Conservation (phyloP, 306 rosid species). For the Quercus wislizeni region DNA sequence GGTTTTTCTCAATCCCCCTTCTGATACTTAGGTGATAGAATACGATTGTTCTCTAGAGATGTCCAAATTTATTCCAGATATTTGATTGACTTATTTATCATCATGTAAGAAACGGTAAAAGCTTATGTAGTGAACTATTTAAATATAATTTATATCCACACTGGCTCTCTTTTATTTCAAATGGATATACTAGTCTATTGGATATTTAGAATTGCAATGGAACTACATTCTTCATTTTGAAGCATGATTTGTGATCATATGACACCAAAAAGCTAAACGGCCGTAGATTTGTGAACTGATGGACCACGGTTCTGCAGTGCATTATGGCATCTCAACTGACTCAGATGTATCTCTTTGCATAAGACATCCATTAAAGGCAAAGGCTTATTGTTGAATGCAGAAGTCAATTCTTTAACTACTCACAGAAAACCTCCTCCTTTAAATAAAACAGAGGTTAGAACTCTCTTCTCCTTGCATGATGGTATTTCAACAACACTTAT, state of each 20-base stretch:
- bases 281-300: neutral
- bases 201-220: neutral
- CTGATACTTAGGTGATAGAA: constrained; percentile 37
- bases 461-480: neutral
- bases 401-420: neutral
- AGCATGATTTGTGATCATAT: neutral
- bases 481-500: neutral
- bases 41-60: constrained; percentile 26
- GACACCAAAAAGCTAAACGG: neutral
- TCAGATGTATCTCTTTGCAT: neutral
- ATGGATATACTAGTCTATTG: neutral
- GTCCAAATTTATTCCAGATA: constrained; percentile 34
- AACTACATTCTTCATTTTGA: neutral
- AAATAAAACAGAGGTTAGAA: neutral
- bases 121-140: constrained; percentile 19
- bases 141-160: constrained; percentile 2
- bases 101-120: constrained; percentile 24
- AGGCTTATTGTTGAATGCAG: neutral
- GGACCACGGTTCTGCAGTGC: neutral
- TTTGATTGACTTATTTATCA: constrained; percentile 29
- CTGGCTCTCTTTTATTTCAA: neutral
- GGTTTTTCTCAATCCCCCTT: constrained; percentile 54
- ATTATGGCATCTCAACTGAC: neutral
- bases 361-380: neutral
- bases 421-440: neutral